These are phyloP conservation scores for Colletotrichum acutatum DNA, from an alignment of 2,329 filamentous ascomycete genomes.

Conservation along the genomic window DNA sequence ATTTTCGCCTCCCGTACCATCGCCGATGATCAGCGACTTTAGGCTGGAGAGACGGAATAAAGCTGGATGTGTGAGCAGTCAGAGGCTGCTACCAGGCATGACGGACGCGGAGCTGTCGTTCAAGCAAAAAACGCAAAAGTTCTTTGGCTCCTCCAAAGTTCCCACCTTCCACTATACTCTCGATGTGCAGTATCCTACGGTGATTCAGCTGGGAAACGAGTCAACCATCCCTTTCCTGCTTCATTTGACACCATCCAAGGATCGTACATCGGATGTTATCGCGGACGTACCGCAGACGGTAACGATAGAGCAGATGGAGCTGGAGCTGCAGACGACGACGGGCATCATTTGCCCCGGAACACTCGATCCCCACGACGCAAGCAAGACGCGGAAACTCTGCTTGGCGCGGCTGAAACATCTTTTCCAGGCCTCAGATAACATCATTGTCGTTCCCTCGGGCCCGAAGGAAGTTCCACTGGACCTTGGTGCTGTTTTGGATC, in stretches of 20 bases:
- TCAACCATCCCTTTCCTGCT: constrained; percentile 39
- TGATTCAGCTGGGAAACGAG: constrained; percentile 45
- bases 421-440: background rate
- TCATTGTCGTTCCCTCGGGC: background rate
- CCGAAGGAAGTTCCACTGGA: background rate
- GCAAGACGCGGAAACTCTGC: constrained; percentile 9
- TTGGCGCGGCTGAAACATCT: background rate
- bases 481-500: background rate
- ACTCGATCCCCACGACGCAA: background rate
- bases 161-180: constrained; percentile 44
- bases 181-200: constrained; percentile 40
- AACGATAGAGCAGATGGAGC: constrained; percentile 31
- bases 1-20: constrained; percentile 1
- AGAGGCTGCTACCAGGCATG: constrained; percentile 46
- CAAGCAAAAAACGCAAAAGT: constrained; percentile 45
- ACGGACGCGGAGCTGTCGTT: constrained; percentile 43
- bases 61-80: constrained; percentile 25
- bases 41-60: background rate
- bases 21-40: constrained; percentile 38
- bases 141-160: constrained; percentile 47
- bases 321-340: constrained; percentile 35
- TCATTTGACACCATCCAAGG: constrained; percentile 28
- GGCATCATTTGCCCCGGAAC: constrained; percentile 33
- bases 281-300: constrained; percentile 30
- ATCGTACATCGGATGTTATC: constrained; percentile 34